Evolutionary conservation across 2,329 filamentous ascomycete genomes (phyloP), one percentile per base, ranked within the genome.

Genomic region (Exophiala phaeomuriformis): DNA sequence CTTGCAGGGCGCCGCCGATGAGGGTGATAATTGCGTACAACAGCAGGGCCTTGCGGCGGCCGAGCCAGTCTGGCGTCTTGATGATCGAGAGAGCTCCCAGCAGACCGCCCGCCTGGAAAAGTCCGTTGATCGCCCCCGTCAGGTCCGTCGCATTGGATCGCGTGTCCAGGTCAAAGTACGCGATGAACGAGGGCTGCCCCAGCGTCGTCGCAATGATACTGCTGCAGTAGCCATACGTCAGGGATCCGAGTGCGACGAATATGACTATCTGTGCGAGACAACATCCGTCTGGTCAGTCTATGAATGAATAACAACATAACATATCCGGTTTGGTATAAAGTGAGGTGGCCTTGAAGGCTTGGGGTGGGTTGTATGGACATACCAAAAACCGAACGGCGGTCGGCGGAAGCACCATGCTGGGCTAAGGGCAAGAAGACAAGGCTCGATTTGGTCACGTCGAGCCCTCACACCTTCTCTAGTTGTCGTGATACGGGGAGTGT

Each of bases 101-200:
- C 8, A 52, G 31, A 5, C 49, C 53, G 19, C 53, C 53, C 3
- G 49, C 33, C 9, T 47, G 35, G 45, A 39, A 52, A 1, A 52
- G 12, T 2, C 53, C 53, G 32, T 56, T 56, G 42, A 52, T 52
- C 30, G 44, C 37, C 19, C 53, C 53, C 37, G 72, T 71, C n/a
- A 73, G 65, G 51, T 70, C 68, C 1, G 70, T 67, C 0, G 72
- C 72, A 51, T 70, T 68, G 0, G 58, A 66, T 49, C 65, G 62
- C 2, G 66, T 52, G 4, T 69, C 68, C 7, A 75, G 65, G 19
- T 68, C 59, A 51, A 75, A 69, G 62, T 70, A 71, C 3, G 59
- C 64, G 61, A 72, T 73, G 65, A 75, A 75, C 31, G 65, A 69
- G 2, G 72, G 71, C 54, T 75, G 72, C 2, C 73, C 74, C 5